phyloP scores from a whole-genome alignment of 345 rosid species.

The Lumnitzera racemosa region DNA sequence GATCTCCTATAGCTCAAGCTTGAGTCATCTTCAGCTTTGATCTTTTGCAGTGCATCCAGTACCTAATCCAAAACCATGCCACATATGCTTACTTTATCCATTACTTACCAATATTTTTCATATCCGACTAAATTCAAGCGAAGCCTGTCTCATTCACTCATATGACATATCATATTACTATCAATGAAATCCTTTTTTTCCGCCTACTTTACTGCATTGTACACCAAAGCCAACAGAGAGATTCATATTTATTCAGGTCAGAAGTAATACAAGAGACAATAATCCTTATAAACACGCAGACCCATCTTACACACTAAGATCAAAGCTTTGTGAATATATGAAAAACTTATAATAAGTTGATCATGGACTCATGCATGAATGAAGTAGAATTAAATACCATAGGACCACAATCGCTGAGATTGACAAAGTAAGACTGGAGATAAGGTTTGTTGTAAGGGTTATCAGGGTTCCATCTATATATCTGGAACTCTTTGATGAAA shows the following conservation, averaged over 20 bases:
- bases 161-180: too few relatives aligned
- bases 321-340: too few relatives aligned
- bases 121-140: neutral
- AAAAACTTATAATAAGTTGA: too few relatives aligned
- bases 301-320: too few relatives aligned
- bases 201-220: too few relatives aligned
- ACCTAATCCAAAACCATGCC: slow-evolving; percentile 24
- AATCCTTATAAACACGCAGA: neutral
- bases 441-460: slow-evolving; percentile 40
- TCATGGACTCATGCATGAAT: too few relatives aligned
- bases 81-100: neutral
- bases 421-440: slow-evolving; percentile 47
- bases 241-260: too few relatives aligned
- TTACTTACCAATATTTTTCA: neutral
- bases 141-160: too few relatives aligned
- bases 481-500: slow-evolving; percentile 50
- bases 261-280: neutral
- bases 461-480: slow-evolving; percentile 58
- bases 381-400: slow-evolving; percentile 19
- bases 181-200: too few relatives aligned
- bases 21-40: slow-evolving; percentile 58
- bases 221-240: neutral
- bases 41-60: slow-evolving; percentile 58
- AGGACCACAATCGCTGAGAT: slow-evolving; percentile 55
- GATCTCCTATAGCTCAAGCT: slow-evolving; percentile 56